Conservation (phyloP, 2,329 filamentous ascomycete species). For the Penicillium sumatraense region DNA sequence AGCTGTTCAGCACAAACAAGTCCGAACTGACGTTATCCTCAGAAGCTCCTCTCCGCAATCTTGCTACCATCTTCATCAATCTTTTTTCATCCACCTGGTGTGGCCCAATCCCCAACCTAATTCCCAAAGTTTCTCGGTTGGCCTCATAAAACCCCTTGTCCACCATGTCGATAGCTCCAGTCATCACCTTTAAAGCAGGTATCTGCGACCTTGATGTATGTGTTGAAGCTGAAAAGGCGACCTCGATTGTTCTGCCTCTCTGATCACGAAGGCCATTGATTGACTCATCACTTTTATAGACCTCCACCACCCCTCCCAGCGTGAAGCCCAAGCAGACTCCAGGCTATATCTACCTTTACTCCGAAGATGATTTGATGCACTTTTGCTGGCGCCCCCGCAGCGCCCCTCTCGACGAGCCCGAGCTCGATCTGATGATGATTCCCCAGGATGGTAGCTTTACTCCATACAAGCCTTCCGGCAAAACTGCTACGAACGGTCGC, state of each 20-base stretch:
- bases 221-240: conserved; percentile 24
- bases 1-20: conserved; percentile 26
- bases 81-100: conserved; percentile 14
- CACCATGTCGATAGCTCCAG: conserved; percentile 78
- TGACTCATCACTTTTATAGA: conserved; percentile 37
- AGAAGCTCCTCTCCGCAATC: conserved; percentile 24
- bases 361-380: conserved; percentile 91
- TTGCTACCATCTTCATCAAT: conserved; percentile 10
- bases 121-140: background rate
- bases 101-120: conserved; percentile 3
- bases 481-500: conserved; percentile 78
- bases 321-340: conserved; percentile 73
- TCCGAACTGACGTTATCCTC: conserved; percentile 35
- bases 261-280: conserved; percentile 1
- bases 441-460: conserved; percentile 85
- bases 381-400: conserved; percentile 94
- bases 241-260: background rate
- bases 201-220: conserved; percentile 82
- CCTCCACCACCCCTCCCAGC: conserved; percentile 66
- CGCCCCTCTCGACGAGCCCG: conserved; percentile 71
- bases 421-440: conserved; percentile 92
- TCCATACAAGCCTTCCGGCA: conserved; percentile 71
- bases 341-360: conserved; percentile 91
- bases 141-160: conserved; percentile 1
- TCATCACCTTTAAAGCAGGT: conserved; percentile 97